These are phyloP conservation scores for Cinnamomum chago DNA, from an alignment of 164 flowering plant genomes.

Conservation along the genomic window DNA sequence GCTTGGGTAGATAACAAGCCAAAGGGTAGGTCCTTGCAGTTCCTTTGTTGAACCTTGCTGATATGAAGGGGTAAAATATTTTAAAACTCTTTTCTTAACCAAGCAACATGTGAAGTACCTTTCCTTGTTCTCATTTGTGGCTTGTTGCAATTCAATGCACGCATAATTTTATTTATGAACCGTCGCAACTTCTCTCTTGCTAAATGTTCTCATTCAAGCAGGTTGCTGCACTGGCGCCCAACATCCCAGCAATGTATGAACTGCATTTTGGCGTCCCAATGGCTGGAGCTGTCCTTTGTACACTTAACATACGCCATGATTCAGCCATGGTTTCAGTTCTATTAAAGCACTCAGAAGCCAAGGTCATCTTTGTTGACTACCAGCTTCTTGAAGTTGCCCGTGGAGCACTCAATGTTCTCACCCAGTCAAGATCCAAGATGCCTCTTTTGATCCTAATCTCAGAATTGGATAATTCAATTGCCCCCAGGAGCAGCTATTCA, in stretches of 20 bases:
- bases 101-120: neutral
- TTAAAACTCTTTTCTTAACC: neutral
- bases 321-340: conserved; percentile 45
- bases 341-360: conserved; percentile 55
- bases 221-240: conserved; percentile 62
- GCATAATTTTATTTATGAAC: neutral
- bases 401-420: conserved; percentile 35
- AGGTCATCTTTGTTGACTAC: conserved; percentile 55
- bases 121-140: neutral
- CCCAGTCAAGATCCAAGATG: conserved; percentile 16
- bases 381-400: conserved; percentile 39
- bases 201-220: conserved; percentile 15
- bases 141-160: neutral
- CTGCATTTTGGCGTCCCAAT: conserved; percentile 76
- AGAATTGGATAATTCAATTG: conserved; percentile 21
- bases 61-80: neutral
- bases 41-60: neutral
- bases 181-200: neutral
- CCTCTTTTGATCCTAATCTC: conserved; percentile 43
- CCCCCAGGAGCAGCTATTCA: neutral
- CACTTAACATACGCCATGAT: conserved; percentile 56
- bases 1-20: no score
- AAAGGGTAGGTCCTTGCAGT: no score
- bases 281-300: conserved; percentile 65
- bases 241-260: conserved; percentile 74